A percentile compares a stretch with the other conserved stretches of the same genome.
Conservation (phyloP, 129 eudicot species). For the Chrysanthemum seticuspe region DNA sequence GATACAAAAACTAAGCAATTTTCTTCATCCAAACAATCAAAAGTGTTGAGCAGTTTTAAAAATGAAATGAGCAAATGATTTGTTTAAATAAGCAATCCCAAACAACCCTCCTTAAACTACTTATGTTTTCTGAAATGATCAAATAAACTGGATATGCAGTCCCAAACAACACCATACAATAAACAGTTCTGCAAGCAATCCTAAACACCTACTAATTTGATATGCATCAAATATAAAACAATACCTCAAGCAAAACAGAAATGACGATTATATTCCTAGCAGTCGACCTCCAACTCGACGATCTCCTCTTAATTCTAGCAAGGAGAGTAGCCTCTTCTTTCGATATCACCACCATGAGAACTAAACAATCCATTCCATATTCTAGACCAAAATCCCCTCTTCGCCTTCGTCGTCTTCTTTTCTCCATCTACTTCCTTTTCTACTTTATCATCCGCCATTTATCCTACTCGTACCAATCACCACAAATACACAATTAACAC, state of each 20-base stretch:
- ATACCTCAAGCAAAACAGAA: constrained; percentile 80
- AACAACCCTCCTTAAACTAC: too few species aligned
- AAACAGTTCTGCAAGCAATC: too few species aligned
- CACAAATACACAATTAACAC: constrained; percentile 6
- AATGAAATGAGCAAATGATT: too few species aligned
- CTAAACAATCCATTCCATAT: constrained; percentile 76
- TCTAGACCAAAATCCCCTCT: constrained; percentile 58
- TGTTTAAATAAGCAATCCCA: too few species aligned
- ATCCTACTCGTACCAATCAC: constrained; percentile 16
- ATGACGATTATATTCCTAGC: constrained; percentile 54
- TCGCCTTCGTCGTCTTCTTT: constrained; percentile 38
- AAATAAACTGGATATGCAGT: too few species aligned
- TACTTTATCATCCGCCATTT: constrained; percentile 35
- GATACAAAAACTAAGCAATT: too few species aligned
- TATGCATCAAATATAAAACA: not conserved
- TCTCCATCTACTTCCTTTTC: constrained; percentile 36
- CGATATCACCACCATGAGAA: constrained; percentile 58
- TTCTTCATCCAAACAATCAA: too few species aligned
- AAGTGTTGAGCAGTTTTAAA: too few species aligned
- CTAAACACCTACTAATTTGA: too few species aligned
- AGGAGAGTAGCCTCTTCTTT: constrained; percentile 77
- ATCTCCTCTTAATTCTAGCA: constrained; percentile 66
- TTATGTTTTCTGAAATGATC: too few species aligned
- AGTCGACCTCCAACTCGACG: constrained; percentile 56
- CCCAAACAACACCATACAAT: too few species aligned